phyloP scores from a whole-genome alignment of 75 land plant species.

The Chamaecyparis obtusa region DNA sequence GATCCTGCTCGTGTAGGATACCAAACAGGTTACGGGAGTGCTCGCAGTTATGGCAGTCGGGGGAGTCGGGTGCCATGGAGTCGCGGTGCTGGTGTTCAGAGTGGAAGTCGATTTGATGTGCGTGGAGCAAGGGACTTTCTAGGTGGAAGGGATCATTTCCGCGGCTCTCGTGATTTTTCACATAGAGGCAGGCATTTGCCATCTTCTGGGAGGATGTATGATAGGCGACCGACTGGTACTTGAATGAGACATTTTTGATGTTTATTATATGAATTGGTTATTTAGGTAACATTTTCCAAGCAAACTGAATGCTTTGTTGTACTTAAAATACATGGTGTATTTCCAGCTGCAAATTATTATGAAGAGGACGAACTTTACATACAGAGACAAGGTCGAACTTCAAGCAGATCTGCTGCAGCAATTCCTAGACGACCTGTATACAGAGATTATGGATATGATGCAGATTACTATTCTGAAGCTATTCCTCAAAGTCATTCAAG shows the following conservation, averaged over 20 bases:
- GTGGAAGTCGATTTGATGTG: background rate
- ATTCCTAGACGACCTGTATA: background rate
- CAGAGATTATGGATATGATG: slow-evolving; percentile 10
- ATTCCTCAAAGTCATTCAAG: background rate
- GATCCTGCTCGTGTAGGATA: slow-evolving; percentile 31
- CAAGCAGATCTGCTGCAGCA: slow-evolving; percentile 9
- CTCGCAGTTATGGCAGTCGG: background rate
- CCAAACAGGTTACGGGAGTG: slow-evolving; percentile 13
- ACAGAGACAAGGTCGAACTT: background rate
- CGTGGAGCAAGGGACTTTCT: background rate
- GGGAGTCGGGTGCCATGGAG: slow-evolving; percentile 10
- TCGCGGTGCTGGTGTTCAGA: background rate
- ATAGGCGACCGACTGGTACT: slow-evolving; percentile 6
- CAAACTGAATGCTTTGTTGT: background rate
- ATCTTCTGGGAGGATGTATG: slow-evolving; percentile 5
- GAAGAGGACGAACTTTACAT: slow-evolving; percentile 4
- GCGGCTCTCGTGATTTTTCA: background rate
- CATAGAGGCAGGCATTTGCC: background rate
- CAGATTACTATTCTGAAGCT: background rate
- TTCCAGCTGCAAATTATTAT: background rate
- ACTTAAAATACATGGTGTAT: background rate
- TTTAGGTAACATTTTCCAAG: background rate
- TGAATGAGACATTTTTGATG: background rate
- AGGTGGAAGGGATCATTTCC: background rate
- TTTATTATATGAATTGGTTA: background rate